phyloP scores from a whole-genome alignment of 108 stramenopile species.

The Conticribra weissflogii region DNA sequence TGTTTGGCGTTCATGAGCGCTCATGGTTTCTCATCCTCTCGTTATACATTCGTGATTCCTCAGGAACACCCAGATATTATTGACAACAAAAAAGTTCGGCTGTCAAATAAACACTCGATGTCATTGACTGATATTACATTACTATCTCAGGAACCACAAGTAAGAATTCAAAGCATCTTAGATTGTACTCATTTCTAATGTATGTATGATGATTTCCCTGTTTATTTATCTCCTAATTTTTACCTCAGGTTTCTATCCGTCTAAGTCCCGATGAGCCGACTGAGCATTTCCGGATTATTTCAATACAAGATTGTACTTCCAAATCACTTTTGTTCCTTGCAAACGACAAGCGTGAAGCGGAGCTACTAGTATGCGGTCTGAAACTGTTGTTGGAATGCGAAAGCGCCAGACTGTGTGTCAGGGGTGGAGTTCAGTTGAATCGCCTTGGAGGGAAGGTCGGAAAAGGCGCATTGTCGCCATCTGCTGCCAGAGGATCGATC shows the following conservation, averaged over 20 bases:
- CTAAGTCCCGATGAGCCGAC: slow-evolving; percentile 65
- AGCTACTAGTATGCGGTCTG: slow-evolving; percentile 73
- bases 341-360: slow-evolving; percentile 68
- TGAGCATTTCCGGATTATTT: slow-evolving; percentile 71
- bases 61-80: slow-evolving; percentile 38
- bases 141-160: slow-evolving; percentile 65
- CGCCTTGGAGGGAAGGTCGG: slow-evolving; percentile 47
- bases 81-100: slow-evolving; percentile 57
- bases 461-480: slow-evolving; percentile 50
- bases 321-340: slow-evolving; percentile 75
- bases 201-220: background rate
- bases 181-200: background rate
- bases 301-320: slow-evolving; percentile 61
- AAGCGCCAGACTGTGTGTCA: slow-evolving; percentile 68
- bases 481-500: slow-evolving; percentile 48
- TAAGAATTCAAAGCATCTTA: slow-evolving; percentile 16
- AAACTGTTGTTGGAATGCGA: slow-evolving; percentile 79
- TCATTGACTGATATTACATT: slow-evolving; percentile 73
- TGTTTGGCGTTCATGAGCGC: background rate
- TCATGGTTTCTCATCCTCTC: background rate
- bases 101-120: slow-evolving; percentile 80
- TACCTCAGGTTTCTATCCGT: slow-evolving; percentile 39
- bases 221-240: background rate
- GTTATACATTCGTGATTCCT: slow-evolving; percentile 8
- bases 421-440: slow-evolving; percentile 65